A percentile compares a stretch with the other conserved stretches of the same genome.
Evolutionary conservation across 2,329 filamentous ascomycete genomes (phyloP).

Genomic region (Didymosphaeria variabile): DNA sequence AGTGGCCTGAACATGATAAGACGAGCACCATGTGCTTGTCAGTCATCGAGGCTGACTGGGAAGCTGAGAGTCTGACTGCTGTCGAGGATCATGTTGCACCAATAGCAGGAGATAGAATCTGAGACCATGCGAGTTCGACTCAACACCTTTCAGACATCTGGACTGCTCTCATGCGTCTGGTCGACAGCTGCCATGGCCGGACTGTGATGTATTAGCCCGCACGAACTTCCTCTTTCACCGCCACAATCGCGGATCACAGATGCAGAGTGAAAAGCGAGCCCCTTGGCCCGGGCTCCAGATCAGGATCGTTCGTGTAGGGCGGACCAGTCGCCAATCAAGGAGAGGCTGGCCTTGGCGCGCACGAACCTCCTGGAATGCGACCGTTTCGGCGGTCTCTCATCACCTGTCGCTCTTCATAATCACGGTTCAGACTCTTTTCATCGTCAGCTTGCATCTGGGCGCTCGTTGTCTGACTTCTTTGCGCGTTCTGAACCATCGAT

Average conservation of each 20-base stretch:
- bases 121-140: constrained; percentile 5
- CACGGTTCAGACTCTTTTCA: neutral
- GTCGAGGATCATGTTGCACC: constrained; percentile 4
- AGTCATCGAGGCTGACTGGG: constrained; percentile 3
- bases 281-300: constrained; percentile 4
- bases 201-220: neutral
- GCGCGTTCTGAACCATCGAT: constrained; percentile 2
- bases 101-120: constrained; percentile 1
- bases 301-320: constrained; percentile 9
- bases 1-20: neutral
- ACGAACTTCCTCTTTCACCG: neutral
- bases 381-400: constrained; percentile 12
- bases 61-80: constrained; percentile 14
- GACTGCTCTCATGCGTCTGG: neutral
- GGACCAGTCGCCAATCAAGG: constrained; percentile 11
- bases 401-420: constrained; percentile 6
- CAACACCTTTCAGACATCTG: neutral
- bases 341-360: constrained; percentile 7
- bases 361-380: constrained; percentile 15
- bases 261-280: constrained; percentile 4
- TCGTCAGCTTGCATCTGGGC: neutral
- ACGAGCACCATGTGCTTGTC: neutral
- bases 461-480: constrained; percentile 4
- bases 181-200: neutral
- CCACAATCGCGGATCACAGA: neutral